phyloP scores from a whole-genome alignment of 768 basidiomycete species.

The Leccinum subgranulosum region DNA sequence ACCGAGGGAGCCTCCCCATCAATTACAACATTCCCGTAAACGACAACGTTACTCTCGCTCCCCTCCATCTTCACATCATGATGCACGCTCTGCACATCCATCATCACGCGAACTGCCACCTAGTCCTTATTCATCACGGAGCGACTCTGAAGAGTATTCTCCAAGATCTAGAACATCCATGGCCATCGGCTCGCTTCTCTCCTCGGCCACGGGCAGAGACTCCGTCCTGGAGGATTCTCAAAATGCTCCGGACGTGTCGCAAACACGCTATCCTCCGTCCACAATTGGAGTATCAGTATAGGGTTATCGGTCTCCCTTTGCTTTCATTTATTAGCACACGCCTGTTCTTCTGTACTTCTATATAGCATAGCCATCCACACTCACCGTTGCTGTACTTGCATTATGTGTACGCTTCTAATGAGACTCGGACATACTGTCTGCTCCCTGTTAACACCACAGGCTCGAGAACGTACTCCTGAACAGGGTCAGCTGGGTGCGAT shows the following conservation, averaged over 20 bases:
- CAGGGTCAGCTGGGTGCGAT: slow-evolving; percentile 14
- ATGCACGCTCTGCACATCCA: slow-evolving; percentile 31
- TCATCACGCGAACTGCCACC: slow-evolving; percentile 56
- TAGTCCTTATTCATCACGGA: slow-evolving; percentile 70
- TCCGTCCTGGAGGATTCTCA: slow-evolving; percentile 24
- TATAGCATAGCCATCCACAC: slow-evolving; percentile 17
- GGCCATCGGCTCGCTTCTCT: slow-evolving; percentile 75
- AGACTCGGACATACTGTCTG: not conserved
- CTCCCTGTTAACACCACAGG: not conserved
- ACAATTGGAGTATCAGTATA: slow-evolving; percentile 24
- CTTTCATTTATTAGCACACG: slow-evolving; percentile 21
- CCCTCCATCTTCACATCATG: slow-evolving; percentile 42
- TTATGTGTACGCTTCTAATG: slow-evolving; percentile 19
- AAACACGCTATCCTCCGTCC: slow-evolving; percentile 16
- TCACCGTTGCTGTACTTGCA: slow-evolving; percentile 19
- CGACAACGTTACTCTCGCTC: slow-evolving; percentile 63
- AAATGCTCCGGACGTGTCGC: slow-evolving; percentile 18
- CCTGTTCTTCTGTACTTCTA: slow-evolving; percentile 24
- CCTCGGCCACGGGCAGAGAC: slow-evolving; percentile 38
- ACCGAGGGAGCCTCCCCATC: slow-evolving; percentile 30
- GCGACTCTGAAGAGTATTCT: slow-evolving; percentile 66
- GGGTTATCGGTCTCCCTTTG: not conserved
- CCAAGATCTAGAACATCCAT: slow-evolving; percentile 71
- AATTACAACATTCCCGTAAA: slow-evolving; percentile 50
- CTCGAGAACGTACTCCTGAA: not conserved